Percentiles rank a stretch among this genome's conserved stretches.
phyloP scores from a whole-genome alignment of 768 basidiomycete genomes.

The Lactifluus subvellereus region DNA sequence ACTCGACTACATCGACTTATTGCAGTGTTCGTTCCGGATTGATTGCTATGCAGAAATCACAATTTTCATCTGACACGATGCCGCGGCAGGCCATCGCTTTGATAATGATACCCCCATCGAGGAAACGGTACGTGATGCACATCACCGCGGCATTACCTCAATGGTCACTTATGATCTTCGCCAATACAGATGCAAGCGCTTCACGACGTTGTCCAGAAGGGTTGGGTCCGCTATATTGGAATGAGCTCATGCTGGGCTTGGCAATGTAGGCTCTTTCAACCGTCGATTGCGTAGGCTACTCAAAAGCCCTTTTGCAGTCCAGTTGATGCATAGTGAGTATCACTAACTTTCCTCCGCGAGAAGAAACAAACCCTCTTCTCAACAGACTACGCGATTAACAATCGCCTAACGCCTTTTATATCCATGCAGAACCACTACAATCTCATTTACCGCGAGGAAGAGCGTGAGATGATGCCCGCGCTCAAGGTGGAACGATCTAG shows the following conservation, averaged over 20 bases:
- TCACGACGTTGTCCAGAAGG: slow-evolving; percentile 39
- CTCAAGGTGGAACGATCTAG: slow-evolving; percentile 24
- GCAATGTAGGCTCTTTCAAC: slow-evolving; percentile 25
- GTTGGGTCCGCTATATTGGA: slow-evolving; percentile 37
- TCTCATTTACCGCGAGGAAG: slow-evolving; percentile 41
- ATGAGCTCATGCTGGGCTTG: slow-evolving; percentile 32
- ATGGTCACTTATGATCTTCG: not conserved
- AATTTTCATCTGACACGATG: not conserved
- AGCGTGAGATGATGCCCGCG: slow-evolving; percentile 35
- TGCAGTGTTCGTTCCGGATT: slow-evolving; percentile 44
- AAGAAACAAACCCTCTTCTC: not conserved
- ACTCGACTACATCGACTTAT: slow-evolving; percentile 65
- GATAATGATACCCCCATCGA: slow-evolving; percentile 40
- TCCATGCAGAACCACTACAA: slow-evolving; percentile 44
- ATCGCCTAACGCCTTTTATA: slow-evolving; percentile 38
- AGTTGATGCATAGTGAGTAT: slow-evolving; percentile 28
- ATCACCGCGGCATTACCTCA: not conserved
- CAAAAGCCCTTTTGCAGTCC: slow-evolving; percentile 19
- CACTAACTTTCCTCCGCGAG: not conserved
- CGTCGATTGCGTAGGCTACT: not conserved
- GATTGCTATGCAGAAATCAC: not conserved
- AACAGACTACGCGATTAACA: slow-evolving; percentile 29
- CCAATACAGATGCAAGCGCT: slow-evolving; percentile 36
- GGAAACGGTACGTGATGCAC: slow-evolving; percentile 29
- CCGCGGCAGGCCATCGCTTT: slow-evolving; percentile 34